Evolutionary conservation across 1,284 basidiomycete species (phyloP).

Genomic region (Puccinia coronata): DNA sequence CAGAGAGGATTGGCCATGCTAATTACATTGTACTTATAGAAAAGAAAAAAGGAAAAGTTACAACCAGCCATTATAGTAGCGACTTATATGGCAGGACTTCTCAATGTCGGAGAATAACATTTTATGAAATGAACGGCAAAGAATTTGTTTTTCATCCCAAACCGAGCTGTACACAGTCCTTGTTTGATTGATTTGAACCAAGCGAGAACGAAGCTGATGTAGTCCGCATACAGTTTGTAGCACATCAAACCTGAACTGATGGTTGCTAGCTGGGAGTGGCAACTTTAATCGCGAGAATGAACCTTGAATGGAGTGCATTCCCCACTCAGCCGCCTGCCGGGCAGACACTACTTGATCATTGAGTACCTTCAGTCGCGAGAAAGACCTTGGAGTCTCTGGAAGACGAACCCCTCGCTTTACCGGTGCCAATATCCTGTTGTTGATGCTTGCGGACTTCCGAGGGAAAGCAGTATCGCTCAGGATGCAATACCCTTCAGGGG

Average conservation of each 20-base stretch:
- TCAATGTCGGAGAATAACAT: neutral
- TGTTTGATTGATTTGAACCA: neutral
- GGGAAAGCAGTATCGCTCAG: conserved; percentile 4
- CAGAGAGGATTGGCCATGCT: too few relatives aligned
- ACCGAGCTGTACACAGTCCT: neutral
- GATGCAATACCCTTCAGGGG: neutral
- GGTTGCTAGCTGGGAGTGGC: neutral
- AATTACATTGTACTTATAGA: neutral
- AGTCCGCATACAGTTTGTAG: neutral
- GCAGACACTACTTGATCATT: conserved; percentile 12
- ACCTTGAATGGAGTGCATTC: neutral
- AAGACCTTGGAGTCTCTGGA: neutral
- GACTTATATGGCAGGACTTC: neutral
- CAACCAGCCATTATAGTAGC: neutral
- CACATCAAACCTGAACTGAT: neutral
- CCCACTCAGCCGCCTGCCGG: conserved; percentile 15
- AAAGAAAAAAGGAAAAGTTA: neutral
- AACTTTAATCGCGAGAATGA: neutral
- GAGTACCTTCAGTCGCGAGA: neutral
- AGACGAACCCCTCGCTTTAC: neutral
- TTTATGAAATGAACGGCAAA: neutral
- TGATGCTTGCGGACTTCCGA: neutral
- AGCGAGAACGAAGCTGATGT: neutral
- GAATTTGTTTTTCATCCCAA: neutral
- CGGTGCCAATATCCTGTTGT: neutral